These are phyloP conservation scores for Brettanomyces custersianus DNA, from an alignment of 805 yeast genomes.

Conservation along the genomic window DNA sequence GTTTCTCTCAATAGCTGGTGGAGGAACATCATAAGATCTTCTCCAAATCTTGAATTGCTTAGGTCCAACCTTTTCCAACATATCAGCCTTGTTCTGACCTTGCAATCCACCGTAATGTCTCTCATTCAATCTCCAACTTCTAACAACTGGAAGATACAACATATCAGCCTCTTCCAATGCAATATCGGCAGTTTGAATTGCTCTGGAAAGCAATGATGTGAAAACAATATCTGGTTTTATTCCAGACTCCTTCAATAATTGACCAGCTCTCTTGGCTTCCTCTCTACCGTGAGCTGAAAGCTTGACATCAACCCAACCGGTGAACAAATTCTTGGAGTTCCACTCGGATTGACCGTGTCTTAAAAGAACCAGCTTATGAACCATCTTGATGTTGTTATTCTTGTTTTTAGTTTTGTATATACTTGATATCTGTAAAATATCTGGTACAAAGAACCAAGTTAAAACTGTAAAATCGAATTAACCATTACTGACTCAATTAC, in stretches of 20 bases:
- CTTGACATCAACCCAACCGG: constrained; percentile 97
- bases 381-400: constrained; percentile 14
- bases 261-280: constrained; percentile 94
- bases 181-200: constrained; percentile 94
- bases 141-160: constrained; percentile 81
- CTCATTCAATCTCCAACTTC: constrained; percentile 97
- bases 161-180: constrained; percentile 86
- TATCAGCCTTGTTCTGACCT: constrained; percentile 96
- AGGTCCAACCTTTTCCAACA: constrained; percentile 78
- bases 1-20: constrained; percentile 74
- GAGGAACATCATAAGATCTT: constrained; percentile 95
- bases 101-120: constrained; percentile 99
- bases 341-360: constrained; percentile 99
- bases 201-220: constrained; percentile 89
- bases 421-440: not conserved
- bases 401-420: not conserved
- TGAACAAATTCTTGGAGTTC: constrained; percentile 96
- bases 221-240: constrained; percentile 78
- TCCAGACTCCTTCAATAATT: constrained; percentile 77
- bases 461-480: too few species aligned
- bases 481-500: not conserved
- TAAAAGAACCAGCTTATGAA: constrained; percentile 69
- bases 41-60: constrained; percentile 96
- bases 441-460: too few species aligned
- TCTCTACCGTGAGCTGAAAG: constrained; percentile 76